Evolutionary conservation across 176 grass and related monocot genomes (phyloP).

Genomic region (Triticum aestivum): DNA sequence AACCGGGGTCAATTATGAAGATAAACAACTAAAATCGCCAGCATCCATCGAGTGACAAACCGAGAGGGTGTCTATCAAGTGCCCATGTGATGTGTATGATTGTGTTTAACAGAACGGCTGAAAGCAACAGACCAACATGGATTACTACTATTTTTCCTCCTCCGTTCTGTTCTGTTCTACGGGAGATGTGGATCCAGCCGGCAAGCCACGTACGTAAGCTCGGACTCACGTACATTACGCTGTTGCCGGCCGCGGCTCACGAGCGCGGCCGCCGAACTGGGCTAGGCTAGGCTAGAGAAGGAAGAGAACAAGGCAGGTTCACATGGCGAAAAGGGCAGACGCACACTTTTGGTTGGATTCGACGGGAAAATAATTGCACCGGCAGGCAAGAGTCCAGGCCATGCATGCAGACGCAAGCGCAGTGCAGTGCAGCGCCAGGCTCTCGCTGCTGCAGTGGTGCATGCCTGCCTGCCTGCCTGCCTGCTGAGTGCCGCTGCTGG

Average conservation of each 20-base stretch:
- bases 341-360: slow-evolving; percentile 44
- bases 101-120: background rate
- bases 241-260: slow-evolving; percentile 22
- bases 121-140: background rate
- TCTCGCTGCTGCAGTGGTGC: background rate
- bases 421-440: slow-evolving; percentile 25
- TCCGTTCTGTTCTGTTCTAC: background rate
- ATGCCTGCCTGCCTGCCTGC: background rate
- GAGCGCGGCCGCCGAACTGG: slow-evolving; percentile 5
- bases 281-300: background rate
- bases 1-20: background rate
- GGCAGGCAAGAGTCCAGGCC: slow-evolving; percentile 33
- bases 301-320: slow-evolving; percentile 23
- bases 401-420: slow-evolving; percentile 19
- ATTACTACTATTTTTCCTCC: background rate
- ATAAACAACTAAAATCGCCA: background rate
- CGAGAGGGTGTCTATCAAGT: background rate
- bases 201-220: background rate
- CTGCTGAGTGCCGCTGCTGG: background rate
- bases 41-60: background rate
- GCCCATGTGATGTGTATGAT: background rate
- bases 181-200: background rate
- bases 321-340: slow-evolving; percentile 38
- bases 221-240: background rate
- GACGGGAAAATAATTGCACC: slow-evolving; percentile 42